A percentile compares a stretch with the other conserved stretches of the same genome.
phyloP scores from a whole-genome alignment of 352 stramenopile species.

The Pelagophyceae sp. region DNA sequence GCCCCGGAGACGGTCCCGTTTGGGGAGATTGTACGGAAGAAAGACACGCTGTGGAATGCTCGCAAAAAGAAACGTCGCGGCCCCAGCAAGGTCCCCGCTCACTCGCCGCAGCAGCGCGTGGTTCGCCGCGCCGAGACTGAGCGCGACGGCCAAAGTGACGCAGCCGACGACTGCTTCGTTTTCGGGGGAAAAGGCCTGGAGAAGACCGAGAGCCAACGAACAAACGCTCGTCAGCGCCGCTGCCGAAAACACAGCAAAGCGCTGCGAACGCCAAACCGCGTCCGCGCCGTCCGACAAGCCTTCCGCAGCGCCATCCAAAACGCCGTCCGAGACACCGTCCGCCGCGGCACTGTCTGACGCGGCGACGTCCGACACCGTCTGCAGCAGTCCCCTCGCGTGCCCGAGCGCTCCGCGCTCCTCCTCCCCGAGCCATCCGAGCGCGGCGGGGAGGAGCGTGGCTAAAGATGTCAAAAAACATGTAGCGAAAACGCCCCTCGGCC shows the following conservation, averaged over 20 bases:
- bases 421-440: slow-evolving; percentile 55
- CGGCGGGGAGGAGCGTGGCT: slow-evolving; percentile 55
- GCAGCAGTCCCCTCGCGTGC: too few species aligned
- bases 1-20: too few species aligned
- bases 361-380: background rate
- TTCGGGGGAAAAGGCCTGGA: slow-evolving; percentile 5
- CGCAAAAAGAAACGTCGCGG: slow-evolving; percentile 28
- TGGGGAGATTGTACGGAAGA: too few species aligned
- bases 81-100: slow-evolving; percentile 16
- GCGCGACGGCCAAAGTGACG: background rate
- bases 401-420: too few species aligned
- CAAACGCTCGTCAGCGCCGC: slow-evolving; percentile 8
- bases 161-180: background rate
- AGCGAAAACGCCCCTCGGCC: slow-evolving; percentile 62
- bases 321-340: too few species aligned
- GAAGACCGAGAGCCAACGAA: slow-evolving; percentile 21
- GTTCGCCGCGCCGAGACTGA: background rate
- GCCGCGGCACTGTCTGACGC: background rate
- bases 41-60: too few species aligned
- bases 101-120: background rate
- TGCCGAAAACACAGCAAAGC: background rate
- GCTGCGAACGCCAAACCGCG: background rate
- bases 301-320: too few species aligned
- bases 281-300: too few species aligned
- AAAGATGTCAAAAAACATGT: slow-evolving; percentile 55